Percentiles rank a stretch among this genome's conserved stretches.
These are phyloP conservation scores for Cylindricascospora bacillispora DNA, from an alignment of 1,139 yeast genomes.

Conservation along the genomic window DNA sequence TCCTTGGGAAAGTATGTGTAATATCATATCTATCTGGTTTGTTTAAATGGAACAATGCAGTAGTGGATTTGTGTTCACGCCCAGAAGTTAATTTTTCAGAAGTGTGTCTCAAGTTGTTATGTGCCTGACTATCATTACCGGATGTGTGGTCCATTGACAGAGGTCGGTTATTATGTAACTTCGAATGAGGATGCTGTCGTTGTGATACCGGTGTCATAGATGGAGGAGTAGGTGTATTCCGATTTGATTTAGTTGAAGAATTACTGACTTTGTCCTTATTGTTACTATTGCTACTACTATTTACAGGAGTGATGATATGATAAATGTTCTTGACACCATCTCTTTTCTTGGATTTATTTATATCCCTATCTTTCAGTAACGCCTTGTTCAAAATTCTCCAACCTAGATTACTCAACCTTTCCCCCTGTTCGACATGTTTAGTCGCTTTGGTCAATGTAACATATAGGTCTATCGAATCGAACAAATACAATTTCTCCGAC, in stretches of 20 bases:
- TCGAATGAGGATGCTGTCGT: not conserved
- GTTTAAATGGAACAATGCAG: constrained; percentile 5
- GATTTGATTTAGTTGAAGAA: no score
- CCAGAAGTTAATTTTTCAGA: not conserved
- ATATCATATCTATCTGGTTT: no score
- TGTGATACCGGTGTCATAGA: no score
- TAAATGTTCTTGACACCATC: constrained; percentile 26
- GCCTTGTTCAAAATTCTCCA: constrained; percentile 26
- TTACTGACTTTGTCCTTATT: not conserved
- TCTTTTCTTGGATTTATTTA: constrained; percentile 21
- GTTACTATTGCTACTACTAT: constrained; percentile 1
- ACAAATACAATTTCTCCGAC: constrained; percentile 20
- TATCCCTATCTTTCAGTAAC: constrained; percentile 16
- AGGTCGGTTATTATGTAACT: not conserved
- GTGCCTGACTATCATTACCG: not conserved
- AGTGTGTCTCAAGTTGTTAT: not conserved
- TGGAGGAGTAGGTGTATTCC: no score
- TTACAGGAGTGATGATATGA: constrained; percentile 17
- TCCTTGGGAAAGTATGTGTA: not conserved
- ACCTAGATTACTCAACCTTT: constrained; percentile 22
- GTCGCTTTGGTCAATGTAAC: constrained; percentile 18
- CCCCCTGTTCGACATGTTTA: constrained; percentile 22
- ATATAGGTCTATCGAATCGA: constrained; percentile 22
- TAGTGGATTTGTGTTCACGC: constrained; percentile 3
- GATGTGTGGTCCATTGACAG: no score